phyloP scores from a whole-genome alignment of 2,329 filamentous ascomycete species.

The Thermochaetoides dissita region DNA sequence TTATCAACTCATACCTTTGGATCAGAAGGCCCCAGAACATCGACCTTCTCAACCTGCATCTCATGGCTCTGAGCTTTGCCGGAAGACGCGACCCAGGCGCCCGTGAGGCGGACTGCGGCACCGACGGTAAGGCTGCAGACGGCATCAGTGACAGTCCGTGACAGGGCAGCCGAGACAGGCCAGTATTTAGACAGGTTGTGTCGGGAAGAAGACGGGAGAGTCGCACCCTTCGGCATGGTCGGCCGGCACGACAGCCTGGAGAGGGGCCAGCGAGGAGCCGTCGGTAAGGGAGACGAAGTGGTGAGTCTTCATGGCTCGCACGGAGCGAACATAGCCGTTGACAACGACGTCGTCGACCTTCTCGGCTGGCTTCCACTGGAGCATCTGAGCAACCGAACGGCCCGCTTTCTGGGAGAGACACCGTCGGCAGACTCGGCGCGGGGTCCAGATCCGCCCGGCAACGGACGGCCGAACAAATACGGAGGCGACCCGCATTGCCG shows the following conservation, averaged over 20 bases:
- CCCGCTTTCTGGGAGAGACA: constrained; percentile 5
- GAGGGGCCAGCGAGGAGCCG: constrained; percentile 62
- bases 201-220: constrained; percentile 7
- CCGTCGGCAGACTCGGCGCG: constrained; percentile 7
- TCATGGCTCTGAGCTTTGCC: constrained; percentile 63
- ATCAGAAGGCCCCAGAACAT: constrained; percentile 64
- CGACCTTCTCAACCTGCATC: constrained; percentile 57
- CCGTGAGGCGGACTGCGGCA: constrained; percentile 62
- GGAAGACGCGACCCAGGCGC: constrained; percentile 60
- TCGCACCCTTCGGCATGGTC: constrained; percentile 58
- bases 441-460: constrained; percentile 7
- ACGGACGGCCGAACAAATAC: constrained; percentile 7
- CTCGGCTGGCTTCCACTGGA: constrained; percentile 35
- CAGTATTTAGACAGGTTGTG: constrained; percentile 2
- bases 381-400: constrained; percentile 38
- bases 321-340: constrained; percentile 68
- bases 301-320: constrained; percentile 71
- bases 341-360: constrained; percentile 41
- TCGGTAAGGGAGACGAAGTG: constrained; percentile 79
- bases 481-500: constrained; percentile 10
- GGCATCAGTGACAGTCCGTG: constrained; percentile 16
- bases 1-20: constrained; percentile 42
- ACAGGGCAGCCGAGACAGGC: constrained; percentile 14
- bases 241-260: constrained; percentile 71
- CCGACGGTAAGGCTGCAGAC: constrained; percentile 61